phyloP scores from a whole-genome alignment of 768 basidiomycete species.

The Lactarius tabidus region DNA sequence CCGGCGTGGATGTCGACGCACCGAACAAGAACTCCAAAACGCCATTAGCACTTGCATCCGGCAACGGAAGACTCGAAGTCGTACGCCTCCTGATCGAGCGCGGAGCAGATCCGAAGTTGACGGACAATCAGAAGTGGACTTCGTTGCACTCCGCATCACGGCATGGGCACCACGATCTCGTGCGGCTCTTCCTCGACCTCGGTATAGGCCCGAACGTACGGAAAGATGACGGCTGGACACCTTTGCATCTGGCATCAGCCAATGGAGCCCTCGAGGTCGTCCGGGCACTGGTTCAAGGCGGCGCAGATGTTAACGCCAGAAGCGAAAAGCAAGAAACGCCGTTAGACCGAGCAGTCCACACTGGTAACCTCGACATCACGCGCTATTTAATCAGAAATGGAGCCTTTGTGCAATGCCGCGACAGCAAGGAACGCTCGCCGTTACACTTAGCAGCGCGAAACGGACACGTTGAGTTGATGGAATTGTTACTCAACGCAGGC shows the following conservation, averaged over 20 bases:
- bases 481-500: neutral
- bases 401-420: neutral
- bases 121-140: neutral
- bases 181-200: neutral
- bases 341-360: slow-evolving; percentile 1
- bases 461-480: neutral
- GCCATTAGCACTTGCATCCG: neutral
- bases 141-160: neutral
- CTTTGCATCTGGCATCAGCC: slow-evolving; percentile 6
- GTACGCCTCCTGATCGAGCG: neutral
- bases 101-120: neutral
- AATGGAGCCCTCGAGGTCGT: neutral
- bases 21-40: neutral
- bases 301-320: neutral
- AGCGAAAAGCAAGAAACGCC: neutral
- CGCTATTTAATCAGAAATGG: neutral
- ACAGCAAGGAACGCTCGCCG: neutral
- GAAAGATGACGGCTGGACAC: slow-evolving; percentile 6
- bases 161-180: neutral
- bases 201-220: neutral
- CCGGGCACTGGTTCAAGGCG: neutral
- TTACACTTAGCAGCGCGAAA: neutral
- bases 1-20: neutral
- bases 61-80: neutral
- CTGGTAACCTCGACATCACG: neutral